These are phyloP conservation scores for Trichothecium sympodiale DNA, from an alignment of 2,329 filamentous ascomycete species.

Conservation along the genomic window DNA sequence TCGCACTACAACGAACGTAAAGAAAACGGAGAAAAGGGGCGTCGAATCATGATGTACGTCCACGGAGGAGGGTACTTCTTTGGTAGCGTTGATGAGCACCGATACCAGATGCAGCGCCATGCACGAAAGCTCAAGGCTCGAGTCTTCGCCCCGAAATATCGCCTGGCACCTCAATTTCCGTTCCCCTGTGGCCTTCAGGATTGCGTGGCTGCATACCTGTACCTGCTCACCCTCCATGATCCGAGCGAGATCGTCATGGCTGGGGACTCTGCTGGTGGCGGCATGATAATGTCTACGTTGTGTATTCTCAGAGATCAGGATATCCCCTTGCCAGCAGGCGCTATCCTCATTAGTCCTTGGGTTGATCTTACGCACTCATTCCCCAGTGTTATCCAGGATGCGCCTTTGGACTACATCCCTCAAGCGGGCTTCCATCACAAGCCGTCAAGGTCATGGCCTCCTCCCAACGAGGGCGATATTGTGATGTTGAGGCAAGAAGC, in stretches of 20 bases:
- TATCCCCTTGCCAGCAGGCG: conserved; percentile 77
- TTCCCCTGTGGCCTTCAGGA: conserved; percentile 91
- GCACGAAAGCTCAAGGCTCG: conserved; percentile 86
- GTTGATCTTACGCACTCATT: conserved; percentile 93
- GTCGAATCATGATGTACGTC: conserved; percentile 82
- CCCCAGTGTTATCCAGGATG: conserved; percentile 68
- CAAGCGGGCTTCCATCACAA: conserved; percentile 79
- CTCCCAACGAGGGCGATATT: conserved; percentile 70
- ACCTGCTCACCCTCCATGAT: conserved; percentile 65
- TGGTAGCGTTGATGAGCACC: conserved; percentile 88
- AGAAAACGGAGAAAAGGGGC: conserved; percentile 41
- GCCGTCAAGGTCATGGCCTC: conserved; percentile 85
- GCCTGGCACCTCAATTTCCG: conserved; percentile 84
- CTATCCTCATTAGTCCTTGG: conserved; percentile 88
- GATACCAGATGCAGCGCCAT: conserved; percentile 96
- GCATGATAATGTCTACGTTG: conserved; percentile 74
- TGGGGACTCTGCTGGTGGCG: conserved; percentile 87
- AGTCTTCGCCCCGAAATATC: conserved; percentile 78
- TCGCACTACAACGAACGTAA: conserved; percentile 60
- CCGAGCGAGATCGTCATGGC: conserved; percentile 76
- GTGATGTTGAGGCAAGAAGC: conserved; percentile 39
- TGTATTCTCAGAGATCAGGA: conserved; percentile 73
- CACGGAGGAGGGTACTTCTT: conserved; percentile 96
- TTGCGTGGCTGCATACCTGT: conserved; percentile 78
- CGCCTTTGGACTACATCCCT: conserved; percentile 78